Evolutionary conservation across 371 early-diverging fungal species (phyloP).

Genomic region (Mucor circinelloides): DNA sequence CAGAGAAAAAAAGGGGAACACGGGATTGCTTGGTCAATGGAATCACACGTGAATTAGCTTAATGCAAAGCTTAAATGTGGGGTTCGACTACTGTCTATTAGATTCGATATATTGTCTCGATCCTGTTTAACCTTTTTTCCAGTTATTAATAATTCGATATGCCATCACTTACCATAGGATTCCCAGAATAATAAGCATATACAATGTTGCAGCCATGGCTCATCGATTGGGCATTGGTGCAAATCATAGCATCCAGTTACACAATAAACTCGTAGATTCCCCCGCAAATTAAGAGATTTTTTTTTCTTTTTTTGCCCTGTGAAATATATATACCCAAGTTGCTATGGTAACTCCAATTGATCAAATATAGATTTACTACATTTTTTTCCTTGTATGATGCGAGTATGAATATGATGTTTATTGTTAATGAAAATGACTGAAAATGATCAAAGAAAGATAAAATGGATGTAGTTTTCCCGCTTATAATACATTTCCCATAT

Average conservation of each 20-base stretch:
- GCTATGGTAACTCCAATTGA: not conserved
- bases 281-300: not conserved
- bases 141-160: not conserved
- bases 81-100: not conserved
- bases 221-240: not conserved
- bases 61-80: not conserved
- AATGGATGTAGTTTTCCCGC: not conserved
- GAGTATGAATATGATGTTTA: not conserved
- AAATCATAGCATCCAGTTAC: not conserved
- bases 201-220: not conserved
- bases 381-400: not conserved
- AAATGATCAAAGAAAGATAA: not conserved
- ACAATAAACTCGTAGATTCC: not conserved
- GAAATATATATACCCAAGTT: not conserved
- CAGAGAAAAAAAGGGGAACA: slow-evolving; percentile 6
- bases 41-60: slow-evolving; percentile 18
- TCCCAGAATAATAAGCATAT: not conserved
- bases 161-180: not conserved
- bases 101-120: not conserved
- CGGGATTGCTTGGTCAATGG: slow-evolving; percentile 7
- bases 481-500: slow-evolving; percentile 1
- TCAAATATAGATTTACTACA: not conserved
- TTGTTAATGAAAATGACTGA: not conserved
- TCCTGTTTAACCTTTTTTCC: not conserved
- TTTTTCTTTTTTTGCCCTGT: not conserved